Conservation (phyloP, 192 early-diverging fungal genomes). For the Geranomyces michiganensis region DNA sequence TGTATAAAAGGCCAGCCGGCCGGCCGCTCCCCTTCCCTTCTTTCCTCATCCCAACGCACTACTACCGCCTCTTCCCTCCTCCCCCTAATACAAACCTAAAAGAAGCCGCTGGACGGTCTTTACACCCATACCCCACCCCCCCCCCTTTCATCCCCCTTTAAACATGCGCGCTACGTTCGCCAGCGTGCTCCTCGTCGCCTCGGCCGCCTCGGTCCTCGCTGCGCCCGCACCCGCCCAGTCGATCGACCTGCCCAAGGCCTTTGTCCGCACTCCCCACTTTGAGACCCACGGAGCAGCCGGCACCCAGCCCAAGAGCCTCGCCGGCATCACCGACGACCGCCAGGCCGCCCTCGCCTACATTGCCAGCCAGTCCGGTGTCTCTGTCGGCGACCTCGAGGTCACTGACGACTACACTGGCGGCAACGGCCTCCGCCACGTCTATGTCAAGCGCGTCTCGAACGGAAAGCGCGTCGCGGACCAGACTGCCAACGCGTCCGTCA, state of each 20-base stretch:
- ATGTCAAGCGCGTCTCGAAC: constrained; percentile 21
- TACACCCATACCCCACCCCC: too few relatives aligned
- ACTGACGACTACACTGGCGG: constrained; percentile 20
- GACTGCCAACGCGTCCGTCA: constrained; percentile 23
- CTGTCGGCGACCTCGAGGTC: constrained; percentile 11
- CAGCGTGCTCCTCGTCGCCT: neutral
- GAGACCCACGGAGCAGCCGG: constrained; percentile 4
- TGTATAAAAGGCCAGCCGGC: too few relatives aligned
- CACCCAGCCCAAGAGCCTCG: neutral
- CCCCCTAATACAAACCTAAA: too few relatives aligned
- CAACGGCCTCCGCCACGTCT: constrained; percentile 19
- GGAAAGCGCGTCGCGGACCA: constrained; percentile 20
- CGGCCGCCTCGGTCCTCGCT: neutral
- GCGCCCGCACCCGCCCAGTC: neutral
- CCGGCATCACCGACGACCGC: neutral
- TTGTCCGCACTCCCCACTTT: constrained; percentile 1
- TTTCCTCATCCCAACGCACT: too few relatives aligned
- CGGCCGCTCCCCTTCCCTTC: too few relatives aligned
- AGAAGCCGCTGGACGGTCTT: too few relatives aligned
- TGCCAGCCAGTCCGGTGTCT: neutral
- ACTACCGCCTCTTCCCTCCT: too few relatives aligned
- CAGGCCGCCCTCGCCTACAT: constrained; percentile 18
- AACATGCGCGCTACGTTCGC: too few relatives aligned
- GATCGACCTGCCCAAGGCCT: constrained; percentile 2
- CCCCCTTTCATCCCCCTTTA: too few relatives aligned